Base-by-base conservation (phyloP, 352 stramenopile species). In the Phytophthora sojae region DNA sequence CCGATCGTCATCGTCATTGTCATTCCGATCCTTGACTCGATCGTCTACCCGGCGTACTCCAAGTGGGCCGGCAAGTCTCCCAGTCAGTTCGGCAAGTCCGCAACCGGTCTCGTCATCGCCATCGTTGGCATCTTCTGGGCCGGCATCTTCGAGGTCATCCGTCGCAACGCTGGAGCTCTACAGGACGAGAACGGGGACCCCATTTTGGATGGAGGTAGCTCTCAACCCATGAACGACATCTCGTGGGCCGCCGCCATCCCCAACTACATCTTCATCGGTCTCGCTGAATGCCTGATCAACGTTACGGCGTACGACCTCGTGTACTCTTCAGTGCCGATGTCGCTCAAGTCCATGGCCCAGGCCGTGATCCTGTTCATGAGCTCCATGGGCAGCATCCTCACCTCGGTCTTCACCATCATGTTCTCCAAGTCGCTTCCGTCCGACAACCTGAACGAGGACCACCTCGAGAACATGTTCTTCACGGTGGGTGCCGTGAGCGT, bases 381-480 rank as follows among this genome's bases (percentile, higher is more conserved):
- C 26, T 83, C 77, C 53, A 88, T 87, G 82, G 80, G 77, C 61
- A 81, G 61, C 42, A 82, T 77, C 42, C 62, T 85, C 44, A 85
- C 82, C 19, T 88, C 79, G 29, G 75, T 77, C 12, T 88, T 90
- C 67, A 88, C 82, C 14, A 83, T 90, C 71, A 82, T 90, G 71
- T 90, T 88, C 73, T 58, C 65, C 45, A 69, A 72, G 64, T 83
- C 84, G 61, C 56, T 90, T 8, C 45, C 56, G 56, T 72, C 62
- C 14, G 69, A 88, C 76, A 63, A 88, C 71, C 58, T 90, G 52
- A 90, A 90, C 73, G 59, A 83, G 6, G 71, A 75, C 63, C 65
- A 88, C 70, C 57, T 90, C 23, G 82, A 90, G 79, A 84, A 90
- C 69, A 85, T 90, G 76, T 86, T 87, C 70, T 90, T 85, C 69